A percentile compares a stretch with the other conserved stretches of the same genome.
Evolutionary conservation across 2,329 filamentous ascomycete genomes (phyloP).

Genomic region (Curvularia hawaiiensis): DNA sequence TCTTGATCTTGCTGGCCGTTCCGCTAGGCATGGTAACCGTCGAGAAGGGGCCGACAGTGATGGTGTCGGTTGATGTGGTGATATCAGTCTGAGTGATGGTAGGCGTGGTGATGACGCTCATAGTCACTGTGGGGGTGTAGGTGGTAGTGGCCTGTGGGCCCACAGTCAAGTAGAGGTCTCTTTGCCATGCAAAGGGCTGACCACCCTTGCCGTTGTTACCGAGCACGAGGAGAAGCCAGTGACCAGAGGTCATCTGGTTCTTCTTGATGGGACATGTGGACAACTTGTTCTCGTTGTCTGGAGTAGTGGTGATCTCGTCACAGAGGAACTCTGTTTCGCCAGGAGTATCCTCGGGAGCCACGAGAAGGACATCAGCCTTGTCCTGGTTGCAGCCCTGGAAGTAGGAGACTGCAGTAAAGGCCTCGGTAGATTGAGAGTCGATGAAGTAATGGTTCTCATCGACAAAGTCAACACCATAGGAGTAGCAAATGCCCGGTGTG

Average conservation of each 20-base stretch:
- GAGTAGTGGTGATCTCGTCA: slow-evolving; percentile 48
- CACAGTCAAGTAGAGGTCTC: slow-evolving; percentile 45
- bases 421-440: slow-evolving; percentile 48
- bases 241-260: slow-evolving; percentile 50
- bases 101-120: slow-evolving; percentile 38
- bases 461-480: slow-evolving; percentile 51
- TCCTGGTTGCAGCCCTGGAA: slow-evolving; percentile 52
- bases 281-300: slow-evolving; percentile 46
- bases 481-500: slow-evolving; percentile 37
- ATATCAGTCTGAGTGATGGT: slow-evolving; percentile 30
- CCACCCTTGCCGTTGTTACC: slow-evolving; percentile 52
- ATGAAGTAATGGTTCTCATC: slow-evolving; percentile 54
- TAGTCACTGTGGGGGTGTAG: slow-evolving; percentile 42
- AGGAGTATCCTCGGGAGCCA: slow-evolving; percentile 41
- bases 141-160: slow-evolving; percentile 41
- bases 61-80: slow-evolving; percentile 31
- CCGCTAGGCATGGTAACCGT: slow-evolving; percentile 41
- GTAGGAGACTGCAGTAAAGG: slow-evolving; percentile 52
- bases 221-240: slow-evolving; percentile 52
- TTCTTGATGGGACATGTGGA: slow-evolving; percentile 53
- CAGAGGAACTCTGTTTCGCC: slow-evolving; percentile 50
- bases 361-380: slow-evolving; percentile 50
- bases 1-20: slow-evolving; percentile 41
- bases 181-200: slow-evolving; percentile 52
- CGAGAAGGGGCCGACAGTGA: slow-evolving; percentile 34